Evolutionary conservation across 2,329 filamentous ascomycete species (phyloP).

Genomic region (Aspergillus ochraceoroseus): DNA sequence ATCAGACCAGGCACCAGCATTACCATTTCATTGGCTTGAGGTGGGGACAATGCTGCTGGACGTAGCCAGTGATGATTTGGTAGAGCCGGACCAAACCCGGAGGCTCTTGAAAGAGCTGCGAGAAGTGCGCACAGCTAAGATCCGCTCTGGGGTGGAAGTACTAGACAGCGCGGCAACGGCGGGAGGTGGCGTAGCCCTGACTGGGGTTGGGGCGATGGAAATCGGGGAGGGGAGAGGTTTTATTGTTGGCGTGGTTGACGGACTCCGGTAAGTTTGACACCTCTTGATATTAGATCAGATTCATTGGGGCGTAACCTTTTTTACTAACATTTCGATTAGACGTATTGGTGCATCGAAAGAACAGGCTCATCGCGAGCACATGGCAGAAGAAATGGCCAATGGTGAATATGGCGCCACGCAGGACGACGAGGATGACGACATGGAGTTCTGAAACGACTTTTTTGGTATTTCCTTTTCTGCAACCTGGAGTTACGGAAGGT

Average conservation of each 20-base stretch:
- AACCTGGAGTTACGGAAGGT: slow-evolving; percentile 25
- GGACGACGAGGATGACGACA: slow-evolving; percentile 58
- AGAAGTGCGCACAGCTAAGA: slow-evolving; percentile 85
- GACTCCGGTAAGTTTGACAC: slow-evolving; percentile 53
- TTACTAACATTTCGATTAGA: slow-evolving; percentile 41
- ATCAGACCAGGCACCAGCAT: slow-evolving; percentile 36
- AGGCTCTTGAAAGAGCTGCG: slow-evolving; percentile 73
- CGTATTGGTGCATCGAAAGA: slow-evolving; percentile 79
- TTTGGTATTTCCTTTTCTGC: slow-evolving; percentile 14
- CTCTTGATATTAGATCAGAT: slow-evolving; percentile 46
- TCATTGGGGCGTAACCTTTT: slow-evolving; percentile 75
- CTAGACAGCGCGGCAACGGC: slow-evolving; percentile 52
- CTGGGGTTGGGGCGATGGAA: slow-evolving; percentile 89
- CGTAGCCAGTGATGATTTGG: slow-evolving; percentile 77
- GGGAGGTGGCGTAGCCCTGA: slow-evolving; percentile 65
- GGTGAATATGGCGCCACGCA: slow-evolving; percentile 45
- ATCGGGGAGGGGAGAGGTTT: slow-evolving; percentile 81
- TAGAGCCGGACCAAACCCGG: slow-evolving; percentile 66
- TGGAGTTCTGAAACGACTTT: slow-evolving; percentile 42
- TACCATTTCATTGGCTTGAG: slow-evolving; percentile 96
- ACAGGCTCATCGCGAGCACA: slow-evolving; percentile 68
- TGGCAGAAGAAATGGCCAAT: slow-evolving; percentile 61
- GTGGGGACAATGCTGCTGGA: slow-evolving; percentile 81
- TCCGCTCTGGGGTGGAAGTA: slow-evolving; percentile 67
- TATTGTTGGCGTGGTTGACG: slow-evolving; percentile 79